Percentiles rank a stretch among this genome's conserved stretches.
These are phyloP conservation scores for Claviceps paspali DNA, from an alignment of 2,329 filamentous ascomycete species.

Conservation along the genomic window DNA sequence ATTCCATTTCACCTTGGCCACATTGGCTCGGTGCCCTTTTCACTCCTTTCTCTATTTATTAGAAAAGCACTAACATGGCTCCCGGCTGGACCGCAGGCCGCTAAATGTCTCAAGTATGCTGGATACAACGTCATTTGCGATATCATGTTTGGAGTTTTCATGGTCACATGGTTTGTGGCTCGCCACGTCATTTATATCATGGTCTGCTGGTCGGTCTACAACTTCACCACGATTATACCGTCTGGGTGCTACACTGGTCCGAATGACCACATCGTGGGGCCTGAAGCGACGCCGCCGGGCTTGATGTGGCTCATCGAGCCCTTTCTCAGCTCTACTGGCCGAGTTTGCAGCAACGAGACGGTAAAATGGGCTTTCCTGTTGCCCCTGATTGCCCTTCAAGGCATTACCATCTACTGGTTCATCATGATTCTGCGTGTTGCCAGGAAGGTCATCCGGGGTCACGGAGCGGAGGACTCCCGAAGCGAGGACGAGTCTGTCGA, in stretches of 20 bases:
- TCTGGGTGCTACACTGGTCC: constrained; percentile 57
- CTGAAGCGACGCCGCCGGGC: constrained; percentile 32
- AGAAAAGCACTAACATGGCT: background rate
- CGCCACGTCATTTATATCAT: constrained; percentile 69
- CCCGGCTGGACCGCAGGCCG: constrained; percentile 37
- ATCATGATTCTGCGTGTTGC: constrained; percentile 75
- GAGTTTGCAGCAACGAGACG: constrained; percentile 65
- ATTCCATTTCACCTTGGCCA: no score
- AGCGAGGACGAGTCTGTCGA: constrained; percentile 63
- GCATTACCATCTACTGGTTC: constrained; percentile 78
- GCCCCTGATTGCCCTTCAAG: constrained; percentile 62
- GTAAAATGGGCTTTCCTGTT: constrained; percentile 65
- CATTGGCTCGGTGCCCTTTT: no score
- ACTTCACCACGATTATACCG: constrained; percentile 44
- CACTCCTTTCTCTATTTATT: no score
- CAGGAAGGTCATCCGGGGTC: constrained; percentile 60
- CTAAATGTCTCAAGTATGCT: constrained; percentile 88
- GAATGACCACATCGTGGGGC: constrained; percentile 38
- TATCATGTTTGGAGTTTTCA: constrained; percentile 69
- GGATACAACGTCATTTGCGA: constrained; percentile 67
- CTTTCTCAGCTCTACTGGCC: constrained; percentile 53
- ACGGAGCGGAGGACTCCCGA: constrained; percentile 66
- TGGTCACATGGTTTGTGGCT: constrained; percentile 67
- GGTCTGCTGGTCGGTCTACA: constrained; percentile 70
- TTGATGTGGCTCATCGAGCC: constrained; percentile 56